Conservation (phyloP, 768 basidiomycete species). For the Boletus reticuloceps region DNA sequence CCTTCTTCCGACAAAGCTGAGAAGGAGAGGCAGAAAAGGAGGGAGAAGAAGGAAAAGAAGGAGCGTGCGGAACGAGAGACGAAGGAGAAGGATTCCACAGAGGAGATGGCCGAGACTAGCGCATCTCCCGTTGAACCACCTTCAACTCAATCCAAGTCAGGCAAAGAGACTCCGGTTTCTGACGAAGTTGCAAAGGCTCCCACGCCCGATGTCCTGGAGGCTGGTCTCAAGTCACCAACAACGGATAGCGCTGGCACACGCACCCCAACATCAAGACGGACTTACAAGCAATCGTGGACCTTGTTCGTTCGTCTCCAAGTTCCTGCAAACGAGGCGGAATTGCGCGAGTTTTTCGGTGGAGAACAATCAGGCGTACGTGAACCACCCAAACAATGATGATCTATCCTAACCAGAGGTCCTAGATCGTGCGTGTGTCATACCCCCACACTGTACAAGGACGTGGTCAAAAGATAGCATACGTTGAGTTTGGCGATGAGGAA, state of each 20-base stretch:
- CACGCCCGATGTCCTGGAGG: conserved; percentile 25
- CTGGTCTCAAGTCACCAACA: conserved; percentile 51
- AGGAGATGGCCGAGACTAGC: conserved; percentile 32
- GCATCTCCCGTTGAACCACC: conserved; percentile 23
- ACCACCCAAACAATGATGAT: neutral
- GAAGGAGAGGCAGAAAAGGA: conserved; percentile 55
- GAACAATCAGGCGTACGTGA: conserved; percentile 61
- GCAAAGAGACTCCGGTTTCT: conserved; percentile 38
- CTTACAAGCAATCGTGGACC: conserved; percentile 76
- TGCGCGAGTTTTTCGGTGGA: conserved; percentile 76
- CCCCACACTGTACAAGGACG: conserved; percentile 50
- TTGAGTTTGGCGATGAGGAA: conserved; percentile 89
- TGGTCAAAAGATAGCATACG: conserved; percentile 65
- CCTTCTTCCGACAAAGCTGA: conserved; percentile 48
- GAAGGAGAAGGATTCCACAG: conserved; percentile 37
- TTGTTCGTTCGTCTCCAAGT: conserved; percentile 71
- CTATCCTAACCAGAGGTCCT: neutral
- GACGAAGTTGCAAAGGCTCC: conserved; percentile 25
- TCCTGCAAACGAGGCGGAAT: conserved; percentile 56
- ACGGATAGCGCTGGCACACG: conserved; percentile 61
- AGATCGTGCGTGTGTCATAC: conserved; percentile 71
- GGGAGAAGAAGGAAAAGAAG: conserved; percentile 62
- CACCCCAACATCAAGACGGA: conserved; percentile 67
- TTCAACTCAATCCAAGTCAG: conserved; percentile 32
- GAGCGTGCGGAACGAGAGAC: conserved; percentile 45